Base-by-base conservation (phyloP, 2,329 filamentous ascomycete genomes). In the Fonsecaea monophora region DNA sequence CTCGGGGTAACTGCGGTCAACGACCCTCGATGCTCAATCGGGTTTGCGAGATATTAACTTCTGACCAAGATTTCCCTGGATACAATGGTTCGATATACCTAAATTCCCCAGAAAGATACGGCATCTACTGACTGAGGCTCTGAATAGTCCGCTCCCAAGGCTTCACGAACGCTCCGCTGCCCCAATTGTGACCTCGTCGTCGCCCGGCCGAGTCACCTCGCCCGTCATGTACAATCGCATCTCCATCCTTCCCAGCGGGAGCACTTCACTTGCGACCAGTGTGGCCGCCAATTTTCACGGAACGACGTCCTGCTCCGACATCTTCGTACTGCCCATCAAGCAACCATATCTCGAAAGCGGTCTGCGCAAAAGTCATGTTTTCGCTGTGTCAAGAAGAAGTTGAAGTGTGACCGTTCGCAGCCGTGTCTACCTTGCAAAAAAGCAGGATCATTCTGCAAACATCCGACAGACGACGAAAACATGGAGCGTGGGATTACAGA, bases 251-350 rank as follows among this genome's bases (percentile, higher is more conserved):
- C 65, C 38, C 62, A 62, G 37, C 65, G 68, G n/a, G 65, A 70
- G 15, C 65, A 70, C 53, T 67, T 65, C 37, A 48, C 68, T 40
- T 70, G 68, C 38, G 54, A 54, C 35, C 58, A 70, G 37, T 70
- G 68, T 48, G 65, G 68, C 3, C 65, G 65, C 18, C 65, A 67
- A 45, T 70, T 70, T 56, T 67, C 68, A 4, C 57, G 68, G 12
- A 70, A 70, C 45, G 68, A 70, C 66, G 68, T 70, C 37, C 53
- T 70, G 21, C 55, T 70, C 8, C 65, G 68, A 21, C 68, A 70
- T 50, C 65, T 70, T 37, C 68, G 68, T 7, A 70, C 65, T 12
- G 65, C 68, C 15, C 68, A 70, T 32, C 68, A 70, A 54, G 59
- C 65, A 38, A 65, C 48, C 35, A 64, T 62, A 8, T 50, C 57